Percentiles rank a stretch among this genome's conserved stretches.
Conservation (phyloP, 495 filamentous ascomycete genomes). For the Penicillium canariense region DNA sequence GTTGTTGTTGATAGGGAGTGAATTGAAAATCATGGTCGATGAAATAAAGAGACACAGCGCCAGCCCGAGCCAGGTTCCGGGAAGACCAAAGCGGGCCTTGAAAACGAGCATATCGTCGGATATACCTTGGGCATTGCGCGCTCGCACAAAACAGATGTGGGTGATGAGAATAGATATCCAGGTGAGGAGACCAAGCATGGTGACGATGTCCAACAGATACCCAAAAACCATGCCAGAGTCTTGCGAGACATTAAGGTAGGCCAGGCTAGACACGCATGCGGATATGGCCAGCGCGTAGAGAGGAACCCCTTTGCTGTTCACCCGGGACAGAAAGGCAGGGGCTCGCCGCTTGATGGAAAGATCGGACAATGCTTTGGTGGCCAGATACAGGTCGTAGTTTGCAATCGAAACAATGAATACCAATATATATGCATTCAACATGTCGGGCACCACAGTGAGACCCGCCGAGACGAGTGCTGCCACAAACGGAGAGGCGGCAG, state of each 20-base stretch:
- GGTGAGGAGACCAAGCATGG: constrained; percentile 65
- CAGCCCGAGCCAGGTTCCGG: constrained; percentile 64
- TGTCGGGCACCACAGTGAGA: constrained; percentile 49
- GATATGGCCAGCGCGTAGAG: constrained; percentile 62
- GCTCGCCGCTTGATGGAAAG: constrained; percentile 70
- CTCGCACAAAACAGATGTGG: constrained; percentile 73
- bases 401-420: constrained; percentile 75
- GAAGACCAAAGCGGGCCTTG: constrained; percentile 66
- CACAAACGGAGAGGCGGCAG: constrained; percentile 59
- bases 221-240: constrained; percentile 64
- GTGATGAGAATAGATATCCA: constrained; percentile 77
- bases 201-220: constrained; percentile 77
- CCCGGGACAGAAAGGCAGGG: constrained; percentile 62
- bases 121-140: constrained; percentile 67
- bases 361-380: constrained; percentile 72
- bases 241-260: constrained; percentile 68
- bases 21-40: constrained; percentile 68
- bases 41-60: constrained; percentile 66
- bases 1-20: constrained; percentile 46
- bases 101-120: constrained; percentile 61
- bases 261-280: constrained; percentile 58
- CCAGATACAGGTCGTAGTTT: constrained; percentile 59
- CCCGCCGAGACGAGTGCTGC: constrained; percentile 52
- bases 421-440: constrained; percentile 65
- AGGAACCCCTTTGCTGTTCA: constrained; percentile 70